These are phyloP conservation scores for Carex arenaria DNA, from an alignment of 202 grass and related monocot genomes.

Conservation along the genomic window DNA sequence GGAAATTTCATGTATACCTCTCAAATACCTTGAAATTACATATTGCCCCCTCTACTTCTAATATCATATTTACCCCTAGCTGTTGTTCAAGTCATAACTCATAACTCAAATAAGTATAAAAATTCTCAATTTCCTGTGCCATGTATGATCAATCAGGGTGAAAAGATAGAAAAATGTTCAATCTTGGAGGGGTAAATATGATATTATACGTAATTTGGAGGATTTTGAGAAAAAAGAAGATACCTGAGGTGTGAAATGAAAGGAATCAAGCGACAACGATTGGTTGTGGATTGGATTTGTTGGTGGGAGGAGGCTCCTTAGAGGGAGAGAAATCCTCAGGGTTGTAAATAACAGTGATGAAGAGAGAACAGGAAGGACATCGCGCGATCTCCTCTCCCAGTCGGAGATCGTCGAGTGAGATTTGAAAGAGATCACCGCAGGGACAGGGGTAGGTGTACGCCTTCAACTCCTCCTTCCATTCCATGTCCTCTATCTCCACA, in stretches of 20 bases:
- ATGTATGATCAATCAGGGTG: too few species aligned
- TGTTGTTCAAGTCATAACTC: too few species aligned
- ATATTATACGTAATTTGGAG: too few species aligned
- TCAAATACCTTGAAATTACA: too few species aligned
- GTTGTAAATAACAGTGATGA: conserved; percentile 94
- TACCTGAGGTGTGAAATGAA: not conserved
- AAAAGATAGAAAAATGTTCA: too few species aligned
- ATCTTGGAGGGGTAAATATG: too few species aligned
- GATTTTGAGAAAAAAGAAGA: not conserved
- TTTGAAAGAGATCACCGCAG: conserved; percentile 95
- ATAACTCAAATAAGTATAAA: too few species aligned
- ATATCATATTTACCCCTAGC: too few species aligned
- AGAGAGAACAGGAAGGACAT: conserved; percentile 89
- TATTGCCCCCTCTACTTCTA: too few species aligned
- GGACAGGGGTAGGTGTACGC: conserved; percentile 96
- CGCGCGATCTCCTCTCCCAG: conserved; percentile 86
- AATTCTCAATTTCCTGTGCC: too few species aligned
- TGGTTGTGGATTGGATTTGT: conserved; percentile 29
- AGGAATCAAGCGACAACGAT: conserved; percentile 54
- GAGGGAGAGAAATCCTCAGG: conserved; percentile 70
- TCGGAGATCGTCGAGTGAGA: conserved; percentile 85
- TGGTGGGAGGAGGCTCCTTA: conserved; percentile 39
- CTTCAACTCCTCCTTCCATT: conserved; percentile 70
- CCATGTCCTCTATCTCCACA: conserved; percentile 99
- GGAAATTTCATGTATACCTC: too few species aligned